These are phyloP conservation scores for Aspergillus aculeatinus DNA, from an alignment of 2,329 filamentous ascomycete species.

Conservation along the genomic window DNA sequence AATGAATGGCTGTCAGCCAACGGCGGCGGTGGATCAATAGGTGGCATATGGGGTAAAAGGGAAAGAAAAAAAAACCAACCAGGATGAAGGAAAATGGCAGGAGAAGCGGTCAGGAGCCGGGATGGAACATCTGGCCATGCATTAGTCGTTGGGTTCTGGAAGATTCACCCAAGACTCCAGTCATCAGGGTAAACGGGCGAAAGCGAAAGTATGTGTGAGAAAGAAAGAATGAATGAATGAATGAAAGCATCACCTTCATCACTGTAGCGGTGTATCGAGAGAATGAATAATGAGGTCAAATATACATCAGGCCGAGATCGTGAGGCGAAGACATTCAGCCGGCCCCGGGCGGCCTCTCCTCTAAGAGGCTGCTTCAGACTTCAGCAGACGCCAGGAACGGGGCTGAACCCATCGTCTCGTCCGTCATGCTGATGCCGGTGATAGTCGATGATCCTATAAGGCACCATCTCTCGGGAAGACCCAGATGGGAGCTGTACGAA, in stretches of 20 bases:
- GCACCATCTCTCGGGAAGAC: not conserved
- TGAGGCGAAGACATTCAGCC: not conserved
- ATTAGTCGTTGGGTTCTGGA: constrained; percentile 3
- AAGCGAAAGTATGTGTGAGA: no score
- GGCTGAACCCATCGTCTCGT: not conserved
- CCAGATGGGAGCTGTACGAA: not conserved
- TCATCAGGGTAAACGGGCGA: not conserved
- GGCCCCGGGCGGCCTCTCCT: not conserved
- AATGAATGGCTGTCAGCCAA: constrained; percentile 7
- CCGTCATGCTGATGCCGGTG: not conserved
- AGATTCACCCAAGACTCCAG: not conserved
- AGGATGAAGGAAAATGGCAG: constrained; percentile 10
- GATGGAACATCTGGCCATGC: constrained; percentile 1
- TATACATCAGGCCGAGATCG: constrained; percentile 6
- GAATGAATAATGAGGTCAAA: not conserved
- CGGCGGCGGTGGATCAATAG: constrained; percentile 9
- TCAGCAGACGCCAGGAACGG: not conserved
- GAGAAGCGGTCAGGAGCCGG: constrained; percentile 16
- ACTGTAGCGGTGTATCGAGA: constrained; percentile 5
- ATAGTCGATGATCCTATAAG: not conserved
- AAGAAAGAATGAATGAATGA: no score
- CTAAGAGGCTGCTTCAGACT: not conserved
- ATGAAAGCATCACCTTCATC: not conserved
- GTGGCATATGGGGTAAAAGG: constrained; percentile 2
- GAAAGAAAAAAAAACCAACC: not conserved